Base-by-base conservation (phyloP, 2,329 filamentous ascomycete species). In the Exophiala sideris region DNA sequence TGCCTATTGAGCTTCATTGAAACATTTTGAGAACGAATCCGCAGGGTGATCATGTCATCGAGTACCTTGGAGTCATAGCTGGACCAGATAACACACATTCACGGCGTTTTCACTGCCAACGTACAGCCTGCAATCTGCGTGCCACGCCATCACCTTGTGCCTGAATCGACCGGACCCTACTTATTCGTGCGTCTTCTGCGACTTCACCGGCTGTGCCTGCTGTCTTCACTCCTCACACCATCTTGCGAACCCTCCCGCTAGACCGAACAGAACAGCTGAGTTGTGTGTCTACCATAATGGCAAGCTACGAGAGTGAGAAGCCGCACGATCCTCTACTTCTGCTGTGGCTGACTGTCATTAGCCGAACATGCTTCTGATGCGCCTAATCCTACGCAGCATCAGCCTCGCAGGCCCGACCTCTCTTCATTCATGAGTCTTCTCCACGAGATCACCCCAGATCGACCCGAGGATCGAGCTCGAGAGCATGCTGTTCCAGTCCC, bases 341-440 rank as follows among this genome's bases (percentile, higher is more conserved):
- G 44, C 14, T 10, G 24, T 29, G 8, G 35, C 45, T 58, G 45
- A 58, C 50, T 24, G 21, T 20, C 10, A 50, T 12, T 48, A 65
- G 62, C 58, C 46, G 62, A 65, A 54, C 62, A 65, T 53, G 61
- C 60, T 5, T 50, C 45, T 32, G 60, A 64, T 55, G 46, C 51
- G 14, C 52, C 59, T 32, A 47, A 49, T n/a, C 52, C 46, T 41
- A 18, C 39, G 7, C 44, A 54, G 20, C 41, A 48, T 36, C 69
- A 70, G 33, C 70, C 71, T 50, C 81, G 81, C 59, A 79, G 82
- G 48, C 83, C 83, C 24, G 83, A 86, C 67, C 77, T 86, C 38
- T 82, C 79, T 38, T 83, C 82, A 63, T 86, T 86, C 74, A 85
- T 85, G 72, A 76, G 78, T 53, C 79, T 80, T 41, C 79, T 86